Conservation (phyloP, 176 grass and related monocot genomes). For the Cenchrus americanus region DNA sequence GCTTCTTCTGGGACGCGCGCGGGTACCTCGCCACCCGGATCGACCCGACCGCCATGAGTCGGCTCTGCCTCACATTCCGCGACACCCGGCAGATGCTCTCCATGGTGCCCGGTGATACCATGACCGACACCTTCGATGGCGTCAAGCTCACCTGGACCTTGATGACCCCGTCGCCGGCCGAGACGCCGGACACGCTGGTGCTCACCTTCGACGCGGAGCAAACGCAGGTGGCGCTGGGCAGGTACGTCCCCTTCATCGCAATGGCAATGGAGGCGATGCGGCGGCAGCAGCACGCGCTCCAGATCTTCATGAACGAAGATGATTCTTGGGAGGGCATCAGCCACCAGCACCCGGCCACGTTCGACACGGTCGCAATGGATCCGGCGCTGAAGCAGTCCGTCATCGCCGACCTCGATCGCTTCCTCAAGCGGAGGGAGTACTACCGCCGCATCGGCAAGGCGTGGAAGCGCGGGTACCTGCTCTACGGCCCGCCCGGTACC, state of each 20-base stretch:
- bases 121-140: slow-evolving; percentile 30
- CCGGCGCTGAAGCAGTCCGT: slow-evolving; percentile 16
- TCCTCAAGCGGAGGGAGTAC: slow-evolving; percentile 42
- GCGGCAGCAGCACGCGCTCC: neutral
- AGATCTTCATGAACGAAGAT: slow-evolving; percentile 41
- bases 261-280: neutral
- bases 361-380: slow-evolving; percentile 71
- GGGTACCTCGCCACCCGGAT: slow-evolving; percentile 19
- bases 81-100: neutral
- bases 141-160: slow-evolving; percentile 1
- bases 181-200: neutral
- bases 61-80: neutral
- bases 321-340: neutral
- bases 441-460: slow-evolving; percentile 57
- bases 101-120: neutral
- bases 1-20: neutral
- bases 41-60: neutral
- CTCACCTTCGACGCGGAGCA: slow-evolving; percentile 29
- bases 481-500: slow-evolving; percentile 25
- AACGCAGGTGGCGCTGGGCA: too few species aligned
- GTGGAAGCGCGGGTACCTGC: slow-evolving; percentile 56
- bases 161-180: too few species aligned
- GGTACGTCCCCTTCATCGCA: slow-evolving; percentile 18
- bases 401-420: slow-evolving; percentile 34
- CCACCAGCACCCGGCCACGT: slow-evolving; percentile 69